These are phyloP conservation scores for Aspergillus intermedius DNA, from an alignment of 2,329 filamentous ascomycete species.

Conservation along the genomic window DNA sequence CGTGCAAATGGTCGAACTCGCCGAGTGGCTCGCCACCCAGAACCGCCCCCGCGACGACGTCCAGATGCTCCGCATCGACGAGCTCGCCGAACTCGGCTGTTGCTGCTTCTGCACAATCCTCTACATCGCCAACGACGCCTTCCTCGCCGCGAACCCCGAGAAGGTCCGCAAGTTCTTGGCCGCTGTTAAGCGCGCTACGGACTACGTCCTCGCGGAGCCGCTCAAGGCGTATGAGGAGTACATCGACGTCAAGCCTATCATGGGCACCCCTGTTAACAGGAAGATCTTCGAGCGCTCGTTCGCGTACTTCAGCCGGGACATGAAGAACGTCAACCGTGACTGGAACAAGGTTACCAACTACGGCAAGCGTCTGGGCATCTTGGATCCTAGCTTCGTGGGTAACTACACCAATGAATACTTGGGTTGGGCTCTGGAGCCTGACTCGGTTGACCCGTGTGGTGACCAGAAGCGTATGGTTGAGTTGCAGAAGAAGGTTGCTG, in stretches of 20 bases:
- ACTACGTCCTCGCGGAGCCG: conserved; percentile 61
- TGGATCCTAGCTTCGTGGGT: conserved; percentile 57
- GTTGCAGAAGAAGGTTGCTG: conserved; percentile 61
- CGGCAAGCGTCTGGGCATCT: conserved; percentile 64
- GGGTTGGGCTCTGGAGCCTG: conserved; percentile 57
- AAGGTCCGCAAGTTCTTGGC: conserved; percentile 63
- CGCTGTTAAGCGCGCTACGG: conserved; percentile 68
- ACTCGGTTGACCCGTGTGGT: conserved; percentile 60
- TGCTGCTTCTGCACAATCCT: conserved; percentile 80
- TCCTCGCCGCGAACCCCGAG: conserved; percentile 59
- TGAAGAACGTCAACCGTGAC: conserved; percentile 68
- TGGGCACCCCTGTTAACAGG: conserved; percentile 62
- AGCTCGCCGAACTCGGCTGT: conserved; percentile 71
- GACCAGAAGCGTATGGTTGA: conserved; percentile 70
- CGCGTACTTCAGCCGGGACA: conserved; percentile 66
- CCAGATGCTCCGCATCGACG: conserved; percentile 74
- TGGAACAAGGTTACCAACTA: conserved; percentile 74
- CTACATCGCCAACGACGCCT: conserved; percentile 70
- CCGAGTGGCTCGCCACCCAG: conserved; percentile 64
- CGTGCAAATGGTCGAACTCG: conserved; percentile 75
- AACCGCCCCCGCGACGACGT: conserved; percentile 60
- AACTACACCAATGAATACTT: conserved; percentile 72
- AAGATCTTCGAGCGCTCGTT: conserved; percentile 77
- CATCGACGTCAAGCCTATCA: conserved; percentile 63
- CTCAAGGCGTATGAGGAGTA: conserved; percentile 61